phyloP scores from a whole-genome alignment of 2,329 filamentous ascomycete genomes.

The Sporothrix variecibatus region DNA sequence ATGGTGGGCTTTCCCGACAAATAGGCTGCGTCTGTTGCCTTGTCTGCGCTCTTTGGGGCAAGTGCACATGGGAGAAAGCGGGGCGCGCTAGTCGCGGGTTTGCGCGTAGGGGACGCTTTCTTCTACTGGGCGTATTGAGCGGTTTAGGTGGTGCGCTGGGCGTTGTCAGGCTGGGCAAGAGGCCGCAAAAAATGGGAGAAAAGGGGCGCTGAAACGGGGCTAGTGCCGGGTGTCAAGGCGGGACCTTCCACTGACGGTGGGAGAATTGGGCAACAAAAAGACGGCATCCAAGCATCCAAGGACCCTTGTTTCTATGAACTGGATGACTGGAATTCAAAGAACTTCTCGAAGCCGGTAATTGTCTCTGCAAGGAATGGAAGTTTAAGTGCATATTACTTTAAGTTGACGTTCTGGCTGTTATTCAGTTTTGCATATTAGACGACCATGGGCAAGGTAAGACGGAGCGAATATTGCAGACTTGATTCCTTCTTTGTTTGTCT shows the following conservation, averaged over 20 bases:
- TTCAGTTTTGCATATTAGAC: not conserved
- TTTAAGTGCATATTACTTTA: not conserved
- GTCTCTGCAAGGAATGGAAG: not conserved
- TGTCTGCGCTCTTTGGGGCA: not conserved
- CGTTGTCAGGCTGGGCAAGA: constrained; percentile 3
- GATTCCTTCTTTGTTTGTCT: not conserved
- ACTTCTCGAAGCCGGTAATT: not conserved
- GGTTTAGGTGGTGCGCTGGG: not conserved
- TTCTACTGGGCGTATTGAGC: not conserved
- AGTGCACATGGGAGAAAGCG: constrained; percentile 18
- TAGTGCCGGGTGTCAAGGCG: not conserved
- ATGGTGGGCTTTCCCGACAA: not conserved
- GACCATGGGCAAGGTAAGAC: not conserved
- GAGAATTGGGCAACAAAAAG: not conserved
- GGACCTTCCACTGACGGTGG: not conserved
- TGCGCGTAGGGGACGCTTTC: constrained; percentile 15
- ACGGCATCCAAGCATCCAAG: not conserved
- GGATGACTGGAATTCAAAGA: not conserved
- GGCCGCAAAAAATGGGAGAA: not conserved
- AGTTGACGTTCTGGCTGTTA: not conserved
- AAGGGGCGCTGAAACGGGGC: constrained; percentile 13
- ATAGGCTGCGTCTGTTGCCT: constrained; percentile 6
- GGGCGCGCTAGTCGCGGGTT: constrained; percentile 17
- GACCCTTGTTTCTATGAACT: not conserved
- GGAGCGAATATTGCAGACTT: not conserved